Evolutionary conservation across 768 basidiomycete species (phyloP), one percentile per base, ranked within the genome.

Genomic region (Mycena alexandri): DNA sequence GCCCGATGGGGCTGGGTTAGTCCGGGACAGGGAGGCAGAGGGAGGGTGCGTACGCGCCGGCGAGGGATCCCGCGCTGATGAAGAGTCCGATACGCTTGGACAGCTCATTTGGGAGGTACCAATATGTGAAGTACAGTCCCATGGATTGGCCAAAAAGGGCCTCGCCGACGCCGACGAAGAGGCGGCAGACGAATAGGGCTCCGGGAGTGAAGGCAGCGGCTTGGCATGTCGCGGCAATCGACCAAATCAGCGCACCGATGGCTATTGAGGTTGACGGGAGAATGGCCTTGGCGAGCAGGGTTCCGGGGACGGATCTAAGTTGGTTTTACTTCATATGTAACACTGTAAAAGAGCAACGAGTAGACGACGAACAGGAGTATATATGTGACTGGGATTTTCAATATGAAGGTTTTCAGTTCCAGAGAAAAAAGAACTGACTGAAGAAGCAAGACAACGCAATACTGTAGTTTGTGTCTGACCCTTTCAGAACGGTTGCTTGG

Each of bases 71-170:
- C 2, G 66, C 60, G 47, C 66, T 67, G 66, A 67, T 67, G 43
- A 62, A 67, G 21, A 67, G 66, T 21, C 66, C 66, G 48, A 67
- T 62, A 21, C 66, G 66, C 54, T 67, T 67, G 29, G 66, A 67
- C 46, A 67, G 66, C 53, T 67, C 66, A 14, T 50, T 21, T 21
- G 66, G 66, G 29, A 67, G 60, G 48, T 67, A 67, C 66, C 66
- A 67, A 47, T 67, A 67, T 8, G 66, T 62, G 21, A 67, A 67
- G 34, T 67, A 67, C 5, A 67, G 60, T 3, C 60, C 66, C 66
- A 67, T 67, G 10, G 66, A 13, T 33, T 67, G 66, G 5, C 66
- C 60, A 33, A 67, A 67, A 38, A 67, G 46, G 0, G 66, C 60
- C 24, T 67, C 66, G 17, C 66, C 66, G 29, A 67, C 33, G 46